Evolutionary conservation across 768 basidiomycete species (phyloP), one percentile per base, ranked within the genome.

Genomic region (Fibroporia radiculosa): DNA sequence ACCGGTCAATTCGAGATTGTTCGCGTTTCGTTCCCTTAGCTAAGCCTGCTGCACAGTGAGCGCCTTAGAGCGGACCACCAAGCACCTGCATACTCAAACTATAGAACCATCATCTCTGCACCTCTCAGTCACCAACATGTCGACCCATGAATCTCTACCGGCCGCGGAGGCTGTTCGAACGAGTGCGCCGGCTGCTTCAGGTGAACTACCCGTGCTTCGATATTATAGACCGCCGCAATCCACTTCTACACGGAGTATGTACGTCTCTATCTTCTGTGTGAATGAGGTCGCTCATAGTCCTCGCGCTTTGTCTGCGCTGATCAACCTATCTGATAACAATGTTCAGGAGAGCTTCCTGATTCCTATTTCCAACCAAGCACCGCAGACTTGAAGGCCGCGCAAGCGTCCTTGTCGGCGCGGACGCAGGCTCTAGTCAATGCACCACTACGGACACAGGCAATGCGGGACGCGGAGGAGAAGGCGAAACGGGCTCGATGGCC

Each of bases 321-420:
- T 8, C 34, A 6, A 35, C 16, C 40, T 1, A 20, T 16, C 28
- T 19, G 16, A 35, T 10, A 12, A n/a, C 6, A 16, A 31, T 19
- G 13, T 6, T 51, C 61, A 75, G 71, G 64, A 42, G 68, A 74
- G 14, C 62, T 88, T 11, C 77, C 87, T 2, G 87, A 90, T 52
- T 74, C 77, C 2, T 87, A 82, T 59, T 89, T 89, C 56, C 74
- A 70, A 5, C 84, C 83, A 2, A 87, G 82, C 10, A 53, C 76
- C 13, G 71, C 80, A 5, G 89, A 92, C 57, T 65, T 92, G 47
- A 78, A 74, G 55, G 73, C 72, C 2, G 78, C 82, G 3, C 88
- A 88, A 60, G 67, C 72, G 2, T 71, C 74, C 16, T 67, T 90
- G 34, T 61, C 70, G 7, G 77, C 82, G 4, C 74, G 82, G 1